phyloP scores from a whole-genome alignment of 371 early-diverging fungal genomes.

The Fennellomyces sp. region DNA sequence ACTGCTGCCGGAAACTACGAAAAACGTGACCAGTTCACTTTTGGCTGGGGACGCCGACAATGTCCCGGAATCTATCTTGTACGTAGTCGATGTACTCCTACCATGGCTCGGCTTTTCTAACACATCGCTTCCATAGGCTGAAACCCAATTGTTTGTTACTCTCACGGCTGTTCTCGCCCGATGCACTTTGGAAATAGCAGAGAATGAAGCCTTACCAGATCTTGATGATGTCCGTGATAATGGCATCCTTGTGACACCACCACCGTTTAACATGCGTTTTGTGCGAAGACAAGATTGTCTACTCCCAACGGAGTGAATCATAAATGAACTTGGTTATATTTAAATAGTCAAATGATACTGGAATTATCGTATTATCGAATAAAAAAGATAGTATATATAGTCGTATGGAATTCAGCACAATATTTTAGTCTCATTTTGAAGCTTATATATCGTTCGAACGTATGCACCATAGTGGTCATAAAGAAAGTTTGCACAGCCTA shows the following conservation, averaged over 20 bases:
- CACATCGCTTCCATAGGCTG: not conserved
- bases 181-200: conserved; percentile 1
- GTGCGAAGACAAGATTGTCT: not conserved
- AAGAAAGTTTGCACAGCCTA: too few relatives aligned
- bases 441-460: too few relatives aligned
- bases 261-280: conserved; percentile 1
- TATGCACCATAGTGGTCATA: too few relatives aligned
- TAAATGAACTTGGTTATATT: too few relatives aligned
- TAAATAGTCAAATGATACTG: too few relatives aligned
- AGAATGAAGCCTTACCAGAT: not conserved
- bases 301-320: too few relatives aligned
- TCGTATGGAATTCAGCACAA: too few relatives aligned
- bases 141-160: conserved; percentile 3
- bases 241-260: not conserved
- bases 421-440: too few relatives aligned
- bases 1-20: conserved; percentile 10
- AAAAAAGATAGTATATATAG: too few relatives aligned
- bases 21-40: conserved; percentile 12
- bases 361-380: too few relatives aligned
- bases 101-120: too few relatives aligned
- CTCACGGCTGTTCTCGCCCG: conserved; percentile 1
- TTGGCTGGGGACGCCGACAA: conserved; percentile 13
- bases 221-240: not conserved
- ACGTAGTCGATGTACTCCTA: not conserved
- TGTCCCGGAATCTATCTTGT: conserved; percentile 23